A percentile compares a stretch with the other conserved stretches of the same genome.
phyloP scores from a whole-genome alignment of 768 basidiomycete genomes.

The Naganishia onofrii region DNA sequence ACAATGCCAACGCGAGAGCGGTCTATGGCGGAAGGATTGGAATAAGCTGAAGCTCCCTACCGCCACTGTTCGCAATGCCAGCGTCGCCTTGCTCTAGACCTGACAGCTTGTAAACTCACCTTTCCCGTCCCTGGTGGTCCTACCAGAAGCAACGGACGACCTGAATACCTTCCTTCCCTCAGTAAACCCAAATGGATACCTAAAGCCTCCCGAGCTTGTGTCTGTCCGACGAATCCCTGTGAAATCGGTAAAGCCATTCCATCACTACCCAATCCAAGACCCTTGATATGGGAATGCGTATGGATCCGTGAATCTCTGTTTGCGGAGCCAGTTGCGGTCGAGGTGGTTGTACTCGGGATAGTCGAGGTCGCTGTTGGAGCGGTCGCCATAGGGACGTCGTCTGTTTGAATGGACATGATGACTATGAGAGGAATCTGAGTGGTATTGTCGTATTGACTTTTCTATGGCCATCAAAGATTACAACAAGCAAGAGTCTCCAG shows the following conservation, averaged over 20 bases:
- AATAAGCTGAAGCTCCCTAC: neutral
- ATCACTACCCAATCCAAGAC: constrained; percentile 81
- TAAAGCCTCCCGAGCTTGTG: constrained; percentile 72
- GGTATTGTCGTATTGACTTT: neutral
- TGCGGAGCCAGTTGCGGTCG: constrained; percentile 34
- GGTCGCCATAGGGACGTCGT: constrained; percentile 4
- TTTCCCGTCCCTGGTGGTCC: constrained; percentile 98
- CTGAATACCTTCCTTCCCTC: constrained; percentile 58
- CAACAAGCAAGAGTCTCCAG: neutral
- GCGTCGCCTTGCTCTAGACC: neutral
- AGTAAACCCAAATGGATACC: constrained; percentile 49
- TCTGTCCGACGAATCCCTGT: constrained; percentile 88
- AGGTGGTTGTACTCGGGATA: constrained; percentile 1
- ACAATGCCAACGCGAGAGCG: constrained; percentile 88
- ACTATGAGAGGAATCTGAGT: neutral
- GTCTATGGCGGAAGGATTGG: constrained; percentile 55
- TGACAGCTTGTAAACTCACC: constrained; percentile 35
- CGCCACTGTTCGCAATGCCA: neutral
- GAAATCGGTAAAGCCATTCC: constrained; percentile 70
- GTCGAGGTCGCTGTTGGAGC: neutral
- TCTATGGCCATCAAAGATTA: neutral
- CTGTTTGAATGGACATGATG: constrained; percentile 9
- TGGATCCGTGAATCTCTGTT: constrained; percentile 50
- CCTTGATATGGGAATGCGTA: constrained; percentile 93
- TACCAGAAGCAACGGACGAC: constrained; percentile 83